Evolutionary conservation across 768 basidiomycete genomes (phyloP), one percentile per base, ranked within the genome.

Genomic region (Strobilomyces echinocephalus): DNA sequence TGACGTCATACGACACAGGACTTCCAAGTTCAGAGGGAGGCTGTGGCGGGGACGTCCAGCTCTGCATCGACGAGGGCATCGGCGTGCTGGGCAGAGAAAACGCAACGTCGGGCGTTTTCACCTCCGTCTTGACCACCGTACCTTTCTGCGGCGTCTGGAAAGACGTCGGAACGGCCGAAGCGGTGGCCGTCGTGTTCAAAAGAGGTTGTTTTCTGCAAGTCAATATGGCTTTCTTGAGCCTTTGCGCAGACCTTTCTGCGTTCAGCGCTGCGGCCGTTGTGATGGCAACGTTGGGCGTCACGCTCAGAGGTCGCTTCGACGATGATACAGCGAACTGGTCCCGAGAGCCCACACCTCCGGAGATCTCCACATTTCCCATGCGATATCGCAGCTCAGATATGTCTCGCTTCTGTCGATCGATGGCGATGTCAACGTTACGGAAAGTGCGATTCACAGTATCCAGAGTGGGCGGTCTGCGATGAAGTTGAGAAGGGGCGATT

Each of bases 391-490:
- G 75, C 2, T 68, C 63, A 3, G 76, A 69, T 26, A 91, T 68
- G 9, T 84, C 80, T 28, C 73, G 72, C 1, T 74, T 72, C 66
- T 87, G 84, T 58, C 86, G 82, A 36, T 76, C 75, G 55, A 91
- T 77, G 1, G 83, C 82, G 18, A 82, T 65, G 50, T 91, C 87
- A 60, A 97, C 91, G 66, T 95, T 94, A 39, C 87, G 82, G 61
- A 89, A 87, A 0, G 91, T 88, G 31, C 90, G 81, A 60, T 77
- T 84, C 65, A 95, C 81, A 1, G 88, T 86, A 61, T 95, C 94
- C 47, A 97, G 71, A 8, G 90, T 83, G 1, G 93, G 92, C 6
- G 91, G 79, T 58, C 92, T 95, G 63, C 21, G 30, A 59, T 49
- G 28, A 45, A 46, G n/a, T 7, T 43, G 21, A 53, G 30, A 50